Evolutionary conservation across 768 basidiomycete species (phyloP).

Genomic region (Suillus paluster): DNA sequence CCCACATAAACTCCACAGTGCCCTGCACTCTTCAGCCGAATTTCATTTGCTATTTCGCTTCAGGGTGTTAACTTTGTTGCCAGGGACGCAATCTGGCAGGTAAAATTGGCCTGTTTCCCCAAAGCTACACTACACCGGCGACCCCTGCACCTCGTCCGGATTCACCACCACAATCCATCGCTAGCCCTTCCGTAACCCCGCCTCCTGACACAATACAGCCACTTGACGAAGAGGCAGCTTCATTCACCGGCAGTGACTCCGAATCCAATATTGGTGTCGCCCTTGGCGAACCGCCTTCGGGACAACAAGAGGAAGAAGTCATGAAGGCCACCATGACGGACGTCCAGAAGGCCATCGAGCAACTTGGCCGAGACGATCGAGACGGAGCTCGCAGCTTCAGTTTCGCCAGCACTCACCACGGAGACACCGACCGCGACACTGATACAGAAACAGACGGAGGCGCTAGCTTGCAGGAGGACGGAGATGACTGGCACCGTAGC

Average conservation of each 20-base stretch:
- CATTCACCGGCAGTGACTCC: conserved; percentile 29
- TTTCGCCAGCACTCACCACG: conserved; percentile 70
- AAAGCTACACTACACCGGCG: conserved; percentile 77
- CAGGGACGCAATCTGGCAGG: conserved; percentile 86
- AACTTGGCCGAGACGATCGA: conserved; percentile 64
- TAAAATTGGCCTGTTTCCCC: conserved; percentile 88
- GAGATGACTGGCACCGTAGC: conserved; percentile 67
- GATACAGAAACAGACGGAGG: conserved; percentile 56
- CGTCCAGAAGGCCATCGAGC: conserved; percentile 89
- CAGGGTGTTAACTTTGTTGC: conserved; percentile 18
- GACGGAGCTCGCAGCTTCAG: conserved; percentile 75
- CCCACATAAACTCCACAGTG: conserved; percentile 19
- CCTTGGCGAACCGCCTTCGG: conserved; percentile 25
- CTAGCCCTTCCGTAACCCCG: conserved; percentile 24
- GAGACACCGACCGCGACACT: conserved; percentile 47
- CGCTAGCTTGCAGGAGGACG: conserved; percentile 49
- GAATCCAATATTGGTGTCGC: conserved; percentile 32
- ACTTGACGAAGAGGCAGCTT: conserved; percentile 51
- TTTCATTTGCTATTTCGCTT: conserved; percentile 15
- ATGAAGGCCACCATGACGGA: conserved; percentile 92
- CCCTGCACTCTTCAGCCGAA: conserved; percentile 29
- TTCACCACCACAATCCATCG: conserved; percentile 30
- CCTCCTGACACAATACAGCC: conserved; percentile 42
- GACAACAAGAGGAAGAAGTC: conserved; percentile 54
- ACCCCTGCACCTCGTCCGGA: conserved; percentile 43